Conservation (phyloP, 2,329 filamentous ascomycete species). For the Sarocladiaceae sp. region DNA sequence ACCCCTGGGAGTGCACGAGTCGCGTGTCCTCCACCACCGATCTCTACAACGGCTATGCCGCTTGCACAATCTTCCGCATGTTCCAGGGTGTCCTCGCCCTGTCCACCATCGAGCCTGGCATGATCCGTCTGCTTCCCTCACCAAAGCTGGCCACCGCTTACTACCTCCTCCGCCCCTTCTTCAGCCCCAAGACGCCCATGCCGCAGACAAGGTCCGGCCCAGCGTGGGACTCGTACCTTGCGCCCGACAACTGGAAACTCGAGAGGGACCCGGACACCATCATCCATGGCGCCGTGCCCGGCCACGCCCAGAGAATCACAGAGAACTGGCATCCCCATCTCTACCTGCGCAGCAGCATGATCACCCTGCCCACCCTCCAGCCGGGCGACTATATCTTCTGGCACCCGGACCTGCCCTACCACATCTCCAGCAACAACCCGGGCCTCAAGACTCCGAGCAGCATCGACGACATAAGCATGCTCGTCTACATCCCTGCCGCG, state of each 20-base stretch:
- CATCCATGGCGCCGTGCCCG: conserved; percentile 52
- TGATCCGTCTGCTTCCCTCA: conserved; percentile 69
- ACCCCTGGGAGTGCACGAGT: conserved; percentile 49
- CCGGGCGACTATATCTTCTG: conserved; percentile 53
- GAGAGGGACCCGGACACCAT: conserved; percentile 46
- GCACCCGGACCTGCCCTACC: conserved; percentile 52
- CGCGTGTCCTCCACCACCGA: conserved; percentile 48
- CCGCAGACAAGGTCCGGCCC: conserved; percentile 32
- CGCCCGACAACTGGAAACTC: conserved; percentile 36
- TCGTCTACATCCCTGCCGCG: conserved; percentile 49
- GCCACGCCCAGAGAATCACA: conserved; percentile 51
- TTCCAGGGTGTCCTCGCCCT: conserved; percentile 52
- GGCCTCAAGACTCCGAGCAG: conserved; percentile 21
- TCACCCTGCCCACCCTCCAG: conserved; percentile 48
- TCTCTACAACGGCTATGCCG: conserved; percentile 51
- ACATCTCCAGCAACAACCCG: conserved; percentile 38
- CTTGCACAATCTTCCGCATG: conserved; percentile 53
- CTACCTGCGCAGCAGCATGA: conserved; percentile 44
- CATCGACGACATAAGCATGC: conserved; percentile 35
- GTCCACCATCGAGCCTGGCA: conserved; percentile 52
- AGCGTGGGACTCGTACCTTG: conserved; percentile 46
- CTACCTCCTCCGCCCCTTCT: conserved; percentile 59
- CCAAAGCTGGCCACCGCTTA: conserved; percentile 71
- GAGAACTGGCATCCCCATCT: conserved; percentile 53
- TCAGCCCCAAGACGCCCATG: conserved; percentile 36